Evolutionary conservation across 306 rosid species (phyloP).

Genomic region (Heteromeles arbutifolia): DNA sequence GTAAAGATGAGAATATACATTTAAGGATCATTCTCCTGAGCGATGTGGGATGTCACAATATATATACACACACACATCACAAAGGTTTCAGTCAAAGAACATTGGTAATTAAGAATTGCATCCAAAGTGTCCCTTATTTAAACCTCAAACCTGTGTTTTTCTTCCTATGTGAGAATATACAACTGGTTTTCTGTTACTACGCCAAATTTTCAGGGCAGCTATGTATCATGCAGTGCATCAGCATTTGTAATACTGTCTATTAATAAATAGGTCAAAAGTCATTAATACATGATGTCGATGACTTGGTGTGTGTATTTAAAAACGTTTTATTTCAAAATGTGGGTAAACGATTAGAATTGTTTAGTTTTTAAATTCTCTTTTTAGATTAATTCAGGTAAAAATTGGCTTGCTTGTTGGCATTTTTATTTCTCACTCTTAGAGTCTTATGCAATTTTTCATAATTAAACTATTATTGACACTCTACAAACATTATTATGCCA

Average conservation of each 20-base stretch:
- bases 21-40: too few relatives aligned
- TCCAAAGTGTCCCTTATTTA: too few relatives aligned
- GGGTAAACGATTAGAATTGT: neutral
- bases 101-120: too few relatives aligned
- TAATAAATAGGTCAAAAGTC: too few relatives aligned
- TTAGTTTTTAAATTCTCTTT: too few relatives aligned
- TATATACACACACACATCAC: too few relatives aligned
- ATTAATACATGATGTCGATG: neutral
- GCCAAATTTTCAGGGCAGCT: neutral
- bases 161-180: neutral
- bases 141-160: neutral
- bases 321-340: too few relatives aligned
- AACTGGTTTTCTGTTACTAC: neutral
- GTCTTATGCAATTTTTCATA: neutral
- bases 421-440: neutral
- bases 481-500: neutral
- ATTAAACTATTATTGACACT: neutral
- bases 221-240: neutral
- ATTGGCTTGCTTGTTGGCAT: neutral
- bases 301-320: neutral
- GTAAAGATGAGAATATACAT: too few relatives aligned
- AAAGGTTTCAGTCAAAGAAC: too few relatives aligned
- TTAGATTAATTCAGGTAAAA: too few relatives aligned
- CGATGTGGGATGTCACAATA: too few relatives aligned
- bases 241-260: too few relatives aligned